Evolutionary conservation across 768 basidiomycete species (phyloP).

Genomic region (Podaxis carcinomalis): DNA sequence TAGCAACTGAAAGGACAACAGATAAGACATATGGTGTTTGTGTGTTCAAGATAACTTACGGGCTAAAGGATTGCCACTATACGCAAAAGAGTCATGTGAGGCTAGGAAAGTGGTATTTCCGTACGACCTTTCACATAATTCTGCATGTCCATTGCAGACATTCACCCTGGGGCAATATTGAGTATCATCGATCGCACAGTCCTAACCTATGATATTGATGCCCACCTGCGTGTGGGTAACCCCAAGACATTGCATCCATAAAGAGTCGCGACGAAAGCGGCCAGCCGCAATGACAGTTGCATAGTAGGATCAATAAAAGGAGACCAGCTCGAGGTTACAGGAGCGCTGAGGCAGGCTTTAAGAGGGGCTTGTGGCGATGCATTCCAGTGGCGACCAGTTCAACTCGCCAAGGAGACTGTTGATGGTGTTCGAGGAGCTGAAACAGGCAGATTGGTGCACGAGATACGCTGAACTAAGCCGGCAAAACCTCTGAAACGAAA

Average conservation of each 20-base stretch:
- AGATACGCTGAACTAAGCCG: background rate
- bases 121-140: slow-evolving; percentile 54
- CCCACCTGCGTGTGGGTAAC: slow-evolving; percentile 20
- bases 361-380: background rate
- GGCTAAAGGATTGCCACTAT: slow-evolving; percentile 42
- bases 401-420: background rate
- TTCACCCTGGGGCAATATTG: slow-evolving; percentile 25
- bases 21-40: background rate
- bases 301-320: slow-evolving; percentile 33
- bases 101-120: slow-evolving; percentile 44
- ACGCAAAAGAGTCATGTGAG: slow-evolving; percentile 54
- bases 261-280: slow-evolving; percentile 21
- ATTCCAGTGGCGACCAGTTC: background rate
- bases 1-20: slow-evolving; percentile 27
- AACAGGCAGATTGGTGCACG: background rate
- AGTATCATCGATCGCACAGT: background rate
- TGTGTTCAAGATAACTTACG: slow-evolving; percentile 26
- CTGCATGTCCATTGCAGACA: slow-evolving; percentile 62
- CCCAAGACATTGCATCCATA: slow-evolving; percentile 15
- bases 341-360: background rate
- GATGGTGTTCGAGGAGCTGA: background rate
- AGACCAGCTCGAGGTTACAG: slow-evolving; percentile 19
- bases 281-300: slow-evolving; percentile 25
- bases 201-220: background rate
- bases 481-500: background rate